Base-by-base conservation (phyloP, 176 grass and related monocot genomes). In the Carex pumila region DNA sequence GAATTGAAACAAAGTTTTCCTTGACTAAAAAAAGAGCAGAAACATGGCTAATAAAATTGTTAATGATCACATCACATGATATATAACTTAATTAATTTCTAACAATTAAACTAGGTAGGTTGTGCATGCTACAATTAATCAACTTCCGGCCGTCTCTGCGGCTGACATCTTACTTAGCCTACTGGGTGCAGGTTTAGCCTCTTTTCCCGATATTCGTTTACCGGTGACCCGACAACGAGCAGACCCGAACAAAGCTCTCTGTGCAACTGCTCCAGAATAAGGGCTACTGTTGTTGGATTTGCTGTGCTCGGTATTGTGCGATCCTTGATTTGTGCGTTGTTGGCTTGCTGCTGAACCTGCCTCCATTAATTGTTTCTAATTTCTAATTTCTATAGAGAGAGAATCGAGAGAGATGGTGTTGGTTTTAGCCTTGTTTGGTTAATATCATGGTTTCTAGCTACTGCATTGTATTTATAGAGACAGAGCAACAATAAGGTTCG, bases 141-240 rank as follows among this genome's bases (percentile, higher is more conserved):
- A n/a, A 54, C 30, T 84, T 41, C 70, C 81, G 19, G 82, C 68
- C 30, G 78, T 84, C 21, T 91, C 87, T 14, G 85, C 81, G 0
- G 81, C 82, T 14, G 89, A 94, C 76, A 94, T 85, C 92, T 91
- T 91, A 86, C 92, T 94, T 49, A 94, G 87, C 79, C 92, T 83
- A 37, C 92, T 91, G 6, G 87, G 92, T 54, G 65, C 68, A 58
- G 82, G 41, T 60, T 81, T 91, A 50, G 29, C 22, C n/a, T 87
- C 84, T 70, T 74, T 84, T 18, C 79, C 71, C 2, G 32, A 15
- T 37, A 18, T 71, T 56, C 85, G 86, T 80, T 58, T 87, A 8
- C 78, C 50, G 0, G 68, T 63, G 43, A 73, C 63, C 61, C 84
- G 75, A 47, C 85, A 84, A 4, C 77, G 66, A 4, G 22, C 49